These are phyloP conservation scores for Talaromyces amestolkiae DNA, from an alignment of 2,329 filamentous ascomycete genomes.

Conservation along the genomic window DNA sequence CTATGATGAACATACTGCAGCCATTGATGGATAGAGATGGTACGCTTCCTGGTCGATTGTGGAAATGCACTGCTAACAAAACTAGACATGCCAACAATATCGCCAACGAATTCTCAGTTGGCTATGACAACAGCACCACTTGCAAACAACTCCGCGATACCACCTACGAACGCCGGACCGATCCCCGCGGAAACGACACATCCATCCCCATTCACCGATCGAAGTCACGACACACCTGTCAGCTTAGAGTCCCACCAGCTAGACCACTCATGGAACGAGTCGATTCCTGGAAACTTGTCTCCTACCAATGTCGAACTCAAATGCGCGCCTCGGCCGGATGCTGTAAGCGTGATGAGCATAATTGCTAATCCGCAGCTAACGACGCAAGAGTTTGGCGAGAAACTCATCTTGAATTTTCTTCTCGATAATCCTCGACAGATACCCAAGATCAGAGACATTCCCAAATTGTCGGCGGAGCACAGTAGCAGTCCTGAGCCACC, in stretches of 20 bases:
- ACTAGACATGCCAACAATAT: background rate
- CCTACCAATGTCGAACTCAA: constrained; percentile 25
- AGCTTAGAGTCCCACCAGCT: constrained; percentile 22
- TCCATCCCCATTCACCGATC: constrained; percentile 30
- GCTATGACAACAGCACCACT: constrained; percentile 20
- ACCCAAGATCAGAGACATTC: constrained; percentile 51
- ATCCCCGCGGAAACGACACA: constrained; percentile 18
- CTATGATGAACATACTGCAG: constrained; percentile 58
- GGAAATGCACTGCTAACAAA: background rate
- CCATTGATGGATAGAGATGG: constrained; percentile 37
- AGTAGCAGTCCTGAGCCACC: constrained; percentile 27
- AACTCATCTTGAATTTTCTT: constrained; percentile 70
- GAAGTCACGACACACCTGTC: constrained; percentile 25
- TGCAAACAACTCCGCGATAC: constrained; percentile 8
- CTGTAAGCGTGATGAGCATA: constrained; percentile 5
- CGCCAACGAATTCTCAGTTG: background rate
- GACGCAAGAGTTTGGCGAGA: constrained; percentile 58
- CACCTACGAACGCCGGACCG: background rate
- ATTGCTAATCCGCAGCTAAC: constrained; percentile 42
- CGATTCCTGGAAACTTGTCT: constrained; percentile 30
- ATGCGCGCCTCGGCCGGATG: constrained; percentile 12
- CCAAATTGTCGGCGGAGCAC: constrained; percentile 22
- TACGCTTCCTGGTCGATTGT: background rate
- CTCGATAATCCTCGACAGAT: constrained; percentile 60
- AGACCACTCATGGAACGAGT: constrained; percentile 32